Base-by-base conservation (phyloP, 805 yeast genomes). In the Candida cerambycidarum region DNA sequence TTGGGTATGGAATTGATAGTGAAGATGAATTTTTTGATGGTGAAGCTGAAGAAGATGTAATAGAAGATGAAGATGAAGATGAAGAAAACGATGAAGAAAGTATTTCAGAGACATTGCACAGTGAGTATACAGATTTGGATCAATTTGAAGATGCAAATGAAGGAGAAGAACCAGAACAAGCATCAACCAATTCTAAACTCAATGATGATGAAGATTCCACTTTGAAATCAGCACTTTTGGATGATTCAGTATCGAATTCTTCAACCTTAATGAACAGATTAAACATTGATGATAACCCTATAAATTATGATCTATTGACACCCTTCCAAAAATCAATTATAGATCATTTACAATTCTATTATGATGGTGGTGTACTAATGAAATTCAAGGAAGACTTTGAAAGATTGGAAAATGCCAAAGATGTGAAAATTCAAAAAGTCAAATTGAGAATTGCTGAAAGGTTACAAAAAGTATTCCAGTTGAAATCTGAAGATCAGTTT, bases 401-500 rank as follows among this genome's bases (percentile, higher is more conserved):
- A 11, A 42, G 45, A 32, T 16, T 32, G 15, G 39, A 46, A 14
- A 33, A 39, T n/a, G 27, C 39, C 2, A 47, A 38, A 13, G 43
- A 27, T 21, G 43, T 42, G 15, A 47, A 48, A 43, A 31, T 23
- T 19, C 47, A 48, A 5, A 45, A 52, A 24, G 38, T 66, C 11
- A 52, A 53, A 28, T 48, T 66, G 15, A 51, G 54, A 29, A 58
- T 66, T 11, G 74, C 74, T 2, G 56, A 59, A 17, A 63, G 67
- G 44, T 54, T 70, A 31, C 61, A 62, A 42, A 49, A 52, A 14
- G 67, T 62, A 3, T 70, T 71, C 51, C 71, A 69, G 4, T 60
- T 83, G n/a, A 58, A 62, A n/a, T 75, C 71, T 15, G 71, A 72
- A 31, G 89, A 83, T 51, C 60, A 61, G n/a, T 72, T 83, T 46